Conservation (phyloP, 225 moss, liverwort and hornwort genomes). For the Ulota crispa region DNA sequence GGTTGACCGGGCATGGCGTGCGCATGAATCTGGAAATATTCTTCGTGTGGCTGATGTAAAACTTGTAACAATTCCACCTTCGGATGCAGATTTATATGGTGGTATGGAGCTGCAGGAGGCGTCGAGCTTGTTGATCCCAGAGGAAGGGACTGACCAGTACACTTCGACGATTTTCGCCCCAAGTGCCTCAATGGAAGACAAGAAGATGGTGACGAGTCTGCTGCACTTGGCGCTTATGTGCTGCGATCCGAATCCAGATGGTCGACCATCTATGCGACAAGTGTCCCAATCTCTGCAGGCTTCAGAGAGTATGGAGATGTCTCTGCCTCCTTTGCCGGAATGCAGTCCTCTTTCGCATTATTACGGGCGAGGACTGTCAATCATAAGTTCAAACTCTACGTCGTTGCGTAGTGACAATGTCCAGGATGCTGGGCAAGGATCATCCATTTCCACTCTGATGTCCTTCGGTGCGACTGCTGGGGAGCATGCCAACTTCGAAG, state of each 20-base stretch:
- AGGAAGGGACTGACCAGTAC: neutral
- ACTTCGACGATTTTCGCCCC: neutral
- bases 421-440: neutral
- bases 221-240: slow-evolving; percentile 30
- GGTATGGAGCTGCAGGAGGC: neutral
- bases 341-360: neutral
- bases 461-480: neutral
- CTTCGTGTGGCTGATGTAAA: neutral
- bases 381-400: neutral
- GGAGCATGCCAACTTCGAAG: neutral
- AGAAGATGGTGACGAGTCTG: neutral
- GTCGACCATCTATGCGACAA: neutral
- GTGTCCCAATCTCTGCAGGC: slow-evolving; percentile 12
- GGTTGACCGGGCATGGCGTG: slow-evolving; percentile 10
- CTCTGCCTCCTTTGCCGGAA: neutral
- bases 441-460: neutral
- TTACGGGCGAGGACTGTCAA: neutral
- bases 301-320: neutral
- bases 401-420: neutral
- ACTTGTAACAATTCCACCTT: neutral
- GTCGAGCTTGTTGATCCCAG: neutral
- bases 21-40: neutral
- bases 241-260: slow-evolving; percentile 14
- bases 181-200: neutral
- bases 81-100: neutral